These are phyloP conservation scores for Cytospora mali DNA, from an alignment of 2,329 filamentous ascomycete species.

Conservation along the genomic window DNA sequence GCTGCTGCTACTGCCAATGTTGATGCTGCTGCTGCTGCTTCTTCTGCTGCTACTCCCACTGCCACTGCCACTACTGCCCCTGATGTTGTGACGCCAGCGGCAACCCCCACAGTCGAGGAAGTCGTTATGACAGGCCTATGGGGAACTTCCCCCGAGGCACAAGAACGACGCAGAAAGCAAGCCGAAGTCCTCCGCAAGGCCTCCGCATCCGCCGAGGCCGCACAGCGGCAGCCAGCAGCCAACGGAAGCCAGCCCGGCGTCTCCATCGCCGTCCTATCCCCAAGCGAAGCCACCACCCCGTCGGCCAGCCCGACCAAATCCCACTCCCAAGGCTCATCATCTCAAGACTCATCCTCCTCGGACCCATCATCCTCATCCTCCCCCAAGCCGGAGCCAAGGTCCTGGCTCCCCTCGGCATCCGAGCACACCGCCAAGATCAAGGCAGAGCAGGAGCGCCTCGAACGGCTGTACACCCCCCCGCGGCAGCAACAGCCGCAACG, in stretches of 20 bases:
- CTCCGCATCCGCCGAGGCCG: background rate
- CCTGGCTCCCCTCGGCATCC: constrained; percentile 44
- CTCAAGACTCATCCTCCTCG: background rate
- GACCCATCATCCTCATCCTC: background rate
- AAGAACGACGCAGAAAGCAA: constrained; percentile 15
- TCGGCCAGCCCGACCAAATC: constrained; percentile 2
- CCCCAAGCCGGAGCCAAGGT: constrained; percentile 28
- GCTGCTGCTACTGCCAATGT: background rate
- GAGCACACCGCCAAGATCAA: constrained; percentile 34
- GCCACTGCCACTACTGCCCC: background rate
- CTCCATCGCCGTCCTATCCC: constrained; percentile 17
- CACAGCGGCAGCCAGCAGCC: constrained; percentile 1
- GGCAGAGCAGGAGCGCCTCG: constrained; percentile 15
- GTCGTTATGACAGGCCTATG: background rate
- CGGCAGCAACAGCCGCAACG: constrained; percentile 16
- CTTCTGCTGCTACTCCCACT: background rate
- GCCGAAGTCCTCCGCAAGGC: background rate
- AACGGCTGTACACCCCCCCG: background rate
- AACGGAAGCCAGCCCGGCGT: constrained; percentile 5
- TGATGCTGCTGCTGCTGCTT: background rate
- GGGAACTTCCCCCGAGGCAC: background rate
- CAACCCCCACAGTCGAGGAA: constrained; percentile 5
- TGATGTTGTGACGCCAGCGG: constrained; percentile 1
- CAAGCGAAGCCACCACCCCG: constrained; percentile 7
- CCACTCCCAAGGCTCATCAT: constrained; percentile 32